These are phyloP conservation scores for Lentinula aciculospora DNA, from an alignment of 768 basidiomycete species.

Conservation along the genomic window DNA sequence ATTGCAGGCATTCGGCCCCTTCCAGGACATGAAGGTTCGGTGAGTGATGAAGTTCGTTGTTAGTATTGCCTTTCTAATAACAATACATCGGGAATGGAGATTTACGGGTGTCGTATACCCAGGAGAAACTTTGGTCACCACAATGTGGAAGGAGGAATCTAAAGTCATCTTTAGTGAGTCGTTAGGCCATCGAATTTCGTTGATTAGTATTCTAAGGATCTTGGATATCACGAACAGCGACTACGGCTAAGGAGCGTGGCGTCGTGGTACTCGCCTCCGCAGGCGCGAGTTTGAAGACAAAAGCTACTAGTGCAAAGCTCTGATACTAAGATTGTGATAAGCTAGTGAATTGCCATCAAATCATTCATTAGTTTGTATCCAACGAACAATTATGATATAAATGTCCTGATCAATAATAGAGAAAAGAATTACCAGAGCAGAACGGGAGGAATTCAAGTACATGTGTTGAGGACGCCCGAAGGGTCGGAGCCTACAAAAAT, in stretches of 20 bases:
- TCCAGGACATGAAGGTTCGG: constrained; percentile 93
- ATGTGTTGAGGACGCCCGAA: constrained; percentile 21
- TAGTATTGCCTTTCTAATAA: neutral
- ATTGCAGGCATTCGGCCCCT: constrained; percentile 77
- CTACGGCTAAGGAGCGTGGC: constrained; percentile 85
- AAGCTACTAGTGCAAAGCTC: neutral
- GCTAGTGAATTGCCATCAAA: too few relatives aligned
- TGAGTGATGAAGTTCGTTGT: constrained; percentile 26
- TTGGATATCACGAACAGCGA: constrained; percentile 39
- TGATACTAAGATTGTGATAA: too few relatives aligned
- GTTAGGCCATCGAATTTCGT: neutral
- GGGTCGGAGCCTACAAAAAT: constrained; percentile 21
- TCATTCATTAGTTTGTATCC: too few relatives aligned
- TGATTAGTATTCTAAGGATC: neutral
- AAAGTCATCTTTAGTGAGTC: constrained; percentile 88
- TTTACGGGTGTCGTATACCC: constrained; percentile 93
- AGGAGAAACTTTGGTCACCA: constrained; percentile 90
- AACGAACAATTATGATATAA: too few relatives aligned
- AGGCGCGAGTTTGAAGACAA: constrained; percentile 60
- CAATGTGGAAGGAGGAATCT: constrained; percentile 96
- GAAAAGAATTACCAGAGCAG: neutral
- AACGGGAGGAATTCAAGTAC: constrained; percentile 9
- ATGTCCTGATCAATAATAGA: too few relatives aligned
- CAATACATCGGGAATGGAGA: constrained; percentile 27
- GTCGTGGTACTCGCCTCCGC: constrained; percentile 70